Evolutionary conservation across 2,329 filamentous ascomycete species (phyloP).

Genomic region (Diaporthe destruens): DNA sequence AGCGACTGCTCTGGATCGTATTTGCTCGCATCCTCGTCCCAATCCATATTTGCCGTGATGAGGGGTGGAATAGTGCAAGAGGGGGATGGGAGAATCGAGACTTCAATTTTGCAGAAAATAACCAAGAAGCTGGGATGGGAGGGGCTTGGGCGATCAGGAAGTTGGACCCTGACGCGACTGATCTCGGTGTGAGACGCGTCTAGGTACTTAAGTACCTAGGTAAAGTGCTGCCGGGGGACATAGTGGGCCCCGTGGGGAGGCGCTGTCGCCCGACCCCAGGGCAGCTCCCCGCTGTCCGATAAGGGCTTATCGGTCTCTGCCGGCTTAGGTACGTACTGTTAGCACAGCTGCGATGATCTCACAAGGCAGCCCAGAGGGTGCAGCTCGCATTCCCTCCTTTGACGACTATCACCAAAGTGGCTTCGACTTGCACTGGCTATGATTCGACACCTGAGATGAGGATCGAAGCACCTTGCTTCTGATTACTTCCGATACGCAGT

Average conservation of each 20-base stretch:
- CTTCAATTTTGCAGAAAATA: neutral
- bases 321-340: neutral
- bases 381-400: neutral
- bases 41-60: constrained; percentile 42
- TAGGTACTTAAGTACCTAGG: neutral
- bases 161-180: constrained; percentile 31
- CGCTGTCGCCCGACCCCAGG: constrained; percentile 1
- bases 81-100: neutral
- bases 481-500: neutral
- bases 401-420: neutral
- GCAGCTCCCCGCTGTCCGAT: neutral
- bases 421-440: constrained; percentile 1
- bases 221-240: constrained; percentile 11
- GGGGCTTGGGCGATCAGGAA: neutral
- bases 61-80: neutral
- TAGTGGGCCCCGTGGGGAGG: constrained; percentile 11
- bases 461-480: neutral
- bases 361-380: neutral
- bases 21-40: constrained; percentile 54
- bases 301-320: constrained; percentile 10
- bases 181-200: constrained; percentile 27
- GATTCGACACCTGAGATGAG: neutral
- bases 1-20: constrained; percentile 89
- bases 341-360: constrained; percentile 5
- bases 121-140: neutral